Evolutionary conservation across 2,329 filamentous ascomycete genomes (phyloP).

Genomic region (Pseudocercospora vitis): DNA sequence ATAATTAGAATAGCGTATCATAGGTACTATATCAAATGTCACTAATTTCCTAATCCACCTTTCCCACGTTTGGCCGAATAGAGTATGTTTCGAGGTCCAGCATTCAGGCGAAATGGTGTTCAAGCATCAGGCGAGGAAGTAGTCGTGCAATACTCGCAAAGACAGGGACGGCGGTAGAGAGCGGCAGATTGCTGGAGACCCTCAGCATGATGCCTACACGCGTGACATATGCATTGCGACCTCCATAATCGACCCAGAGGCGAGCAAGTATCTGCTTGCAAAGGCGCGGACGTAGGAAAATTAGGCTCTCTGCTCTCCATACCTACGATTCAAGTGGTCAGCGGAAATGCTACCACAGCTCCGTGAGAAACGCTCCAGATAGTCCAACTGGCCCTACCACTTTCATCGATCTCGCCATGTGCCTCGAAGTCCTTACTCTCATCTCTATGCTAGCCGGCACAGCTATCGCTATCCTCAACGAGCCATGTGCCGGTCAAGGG

Average conservation of each 20-base stretch:
- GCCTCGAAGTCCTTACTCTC: neutral
- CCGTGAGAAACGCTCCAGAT: too few species aligned
- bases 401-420: neutral
- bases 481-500: slow-evolving; percentile 9
- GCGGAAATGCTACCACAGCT: too few species aligned
- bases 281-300: too few species aligned
- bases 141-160: slow-evolving; percentile 34
- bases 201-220: too few species aligned
- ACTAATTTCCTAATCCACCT: neutral
- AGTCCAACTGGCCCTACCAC: neutral
- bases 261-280: too few species aligned
- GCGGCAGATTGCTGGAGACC: neutral
- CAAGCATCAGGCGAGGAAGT: too few species aligned
- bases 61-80: neutral
- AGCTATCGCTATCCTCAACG: slow-evolving; percentile 6
- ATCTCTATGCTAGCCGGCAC: neutral
- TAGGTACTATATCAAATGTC: neutral
- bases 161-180: slow-evolving; percentile 31
- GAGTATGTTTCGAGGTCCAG: neutral
- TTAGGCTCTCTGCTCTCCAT: too few species aligned
- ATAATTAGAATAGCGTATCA: too few species aligned
- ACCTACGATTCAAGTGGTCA: too few species aligned
- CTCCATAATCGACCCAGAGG: too few species aligned
- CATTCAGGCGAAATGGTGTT: neutral
- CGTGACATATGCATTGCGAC: too few species aligned